Percentiles rank a stretch among this genome's conserved stretches.
phyloP scores from a whole-genome alignment of 225 moss, liverwort and hornwort species.

The Anthoceros angustus region DNA sequence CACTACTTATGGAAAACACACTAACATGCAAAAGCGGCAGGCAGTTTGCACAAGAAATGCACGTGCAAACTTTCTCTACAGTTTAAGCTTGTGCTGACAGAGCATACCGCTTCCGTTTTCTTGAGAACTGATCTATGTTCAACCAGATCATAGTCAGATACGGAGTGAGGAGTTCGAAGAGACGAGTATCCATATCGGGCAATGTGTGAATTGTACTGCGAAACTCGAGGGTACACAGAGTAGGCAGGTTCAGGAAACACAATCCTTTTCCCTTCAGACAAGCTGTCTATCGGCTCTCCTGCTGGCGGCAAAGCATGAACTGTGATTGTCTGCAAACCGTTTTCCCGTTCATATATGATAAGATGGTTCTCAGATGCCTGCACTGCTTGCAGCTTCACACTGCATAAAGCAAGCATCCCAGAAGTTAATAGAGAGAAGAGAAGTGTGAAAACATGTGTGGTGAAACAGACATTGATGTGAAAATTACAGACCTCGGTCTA shows the following conservation, averaged over 20 bases:
- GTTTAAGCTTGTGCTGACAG: not conserved
- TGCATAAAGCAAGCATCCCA: conserved; percentile 13
- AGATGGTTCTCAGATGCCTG: conserved; percentile 47
- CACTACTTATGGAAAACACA: not conserved
- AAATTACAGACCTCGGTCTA: conserved; percentile 45
- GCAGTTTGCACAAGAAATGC: not conserved
- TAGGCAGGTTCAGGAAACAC: conserved; percentile 78
- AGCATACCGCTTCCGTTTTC: conserved; percentile 58
- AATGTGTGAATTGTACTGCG: conserved; percentile 57
- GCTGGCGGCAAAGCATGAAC: conserved; percentile 52
- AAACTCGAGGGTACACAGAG: conserved; percentile 42
- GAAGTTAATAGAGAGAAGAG: too few species aligned
- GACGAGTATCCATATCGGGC: conserved; percentile 84
- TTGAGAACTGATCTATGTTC: conserved; percentile 52
- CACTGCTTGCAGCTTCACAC: conserved; percentile 71
- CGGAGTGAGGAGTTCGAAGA: conserved; percentile 68
- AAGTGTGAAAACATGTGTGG: not conserved
- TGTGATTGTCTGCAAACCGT: conserved; percentile 74
- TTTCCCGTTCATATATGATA: conserved; percentile 65
- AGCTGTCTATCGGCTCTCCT: conserved; percentile 43
- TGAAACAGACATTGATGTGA: not conserved
- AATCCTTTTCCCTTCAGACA: conserved; percentile 52
- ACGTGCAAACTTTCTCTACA: not conserved
- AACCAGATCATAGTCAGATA: conserved; percentile 77
- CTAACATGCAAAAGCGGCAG: not conserved